Evolutionary conservation across 345 rosid species (phyloP).

Genomic region (Rhodomyrtus tomentosa): DNA sequence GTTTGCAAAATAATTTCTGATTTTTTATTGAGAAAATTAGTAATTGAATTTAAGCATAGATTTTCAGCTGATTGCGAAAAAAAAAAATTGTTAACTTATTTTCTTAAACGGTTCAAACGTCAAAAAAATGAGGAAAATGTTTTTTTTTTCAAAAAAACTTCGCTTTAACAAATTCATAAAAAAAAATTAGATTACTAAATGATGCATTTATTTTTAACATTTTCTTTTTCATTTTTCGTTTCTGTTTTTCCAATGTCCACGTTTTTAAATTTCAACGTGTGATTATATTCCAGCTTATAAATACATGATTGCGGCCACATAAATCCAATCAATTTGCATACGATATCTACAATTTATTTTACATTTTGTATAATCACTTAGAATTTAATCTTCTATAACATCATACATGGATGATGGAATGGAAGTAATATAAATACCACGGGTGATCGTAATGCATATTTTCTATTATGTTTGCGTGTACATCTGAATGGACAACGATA

Average conservation of each 20-base stretch:
- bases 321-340: background rate
- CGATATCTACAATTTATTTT: background rate
- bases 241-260: background rate
- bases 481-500: background rate
- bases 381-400: background rate
- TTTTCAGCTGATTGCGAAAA: background rate
- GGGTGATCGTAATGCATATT: background rate
- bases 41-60: background rate
- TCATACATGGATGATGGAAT: background rate
- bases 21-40: too few species aligned
- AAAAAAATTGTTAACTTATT: background rate
- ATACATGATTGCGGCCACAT: background rate
- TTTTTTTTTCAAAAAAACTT: background rate
- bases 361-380: background rate
- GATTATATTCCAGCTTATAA: background rate
- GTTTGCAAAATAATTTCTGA: too few species aligned
- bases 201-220: background rate
- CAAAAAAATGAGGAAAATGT: too few species aligned
- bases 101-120: background rate
- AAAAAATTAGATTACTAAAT: background rate
- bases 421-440: background rate
- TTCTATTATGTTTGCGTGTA: background rate
- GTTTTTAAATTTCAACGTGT: background rate
- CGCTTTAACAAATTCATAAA: background rate
- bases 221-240: background rate